These are phyloP conservation scores for Chamaecyparis obtusa DNA, from an alignment of 75 land plant species.

Conservation along the genomic window DNA sequence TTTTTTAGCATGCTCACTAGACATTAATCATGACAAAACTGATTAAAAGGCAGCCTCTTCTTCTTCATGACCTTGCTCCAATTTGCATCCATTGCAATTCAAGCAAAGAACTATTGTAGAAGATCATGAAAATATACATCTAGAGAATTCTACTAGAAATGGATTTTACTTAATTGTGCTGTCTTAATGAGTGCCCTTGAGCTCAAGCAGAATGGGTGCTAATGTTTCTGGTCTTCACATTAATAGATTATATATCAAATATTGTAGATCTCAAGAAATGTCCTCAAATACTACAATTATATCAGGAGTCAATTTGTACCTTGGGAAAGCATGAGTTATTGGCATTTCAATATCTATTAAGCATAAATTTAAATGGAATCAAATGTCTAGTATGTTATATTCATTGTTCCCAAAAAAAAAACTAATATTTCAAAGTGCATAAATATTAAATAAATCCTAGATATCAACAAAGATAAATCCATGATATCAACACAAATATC, in stretches of 20 bases:
- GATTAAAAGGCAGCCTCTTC: not conserved
- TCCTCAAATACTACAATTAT: not conserved
- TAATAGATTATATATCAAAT: not conserved
- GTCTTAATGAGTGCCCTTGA: not conserved
- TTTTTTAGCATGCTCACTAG: not conserved
- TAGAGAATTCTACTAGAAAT: not conserved
- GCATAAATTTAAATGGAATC: not conserved
- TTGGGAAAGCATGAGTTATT: not conserved
- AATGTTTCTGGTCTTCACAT: not conserved
- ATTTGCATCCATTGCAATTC: not conserved
- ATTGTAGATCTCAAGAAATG: not conserved
- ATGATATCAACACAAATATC: too few species aligned
- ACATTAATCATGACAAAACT: not conserved
- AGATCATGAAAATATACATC: not conserved
- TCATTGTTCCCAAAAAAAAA: not conserved
- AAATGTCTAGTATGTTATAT: not conserved
- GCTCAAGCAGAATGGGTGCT: not conserved
- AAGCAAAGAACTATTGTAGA: not conserved
- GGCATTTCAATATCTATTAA: not conserved
- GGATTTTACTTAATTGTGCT: not conserved
- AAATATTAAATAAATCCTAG: too few species aligned
- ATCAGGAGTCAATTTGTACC: not conserved
- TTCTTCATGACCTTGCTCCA: not conserved
- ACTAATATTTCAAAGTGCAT: too few species aligned
- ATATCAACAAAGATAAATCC: too few species aligned